A percentile compares a stretch with the other conserved stretches of the same genome.
Evolutionary conservation across 75 land plant species (phyloP).

Genomic region (Azolla pinnata): DNA sequence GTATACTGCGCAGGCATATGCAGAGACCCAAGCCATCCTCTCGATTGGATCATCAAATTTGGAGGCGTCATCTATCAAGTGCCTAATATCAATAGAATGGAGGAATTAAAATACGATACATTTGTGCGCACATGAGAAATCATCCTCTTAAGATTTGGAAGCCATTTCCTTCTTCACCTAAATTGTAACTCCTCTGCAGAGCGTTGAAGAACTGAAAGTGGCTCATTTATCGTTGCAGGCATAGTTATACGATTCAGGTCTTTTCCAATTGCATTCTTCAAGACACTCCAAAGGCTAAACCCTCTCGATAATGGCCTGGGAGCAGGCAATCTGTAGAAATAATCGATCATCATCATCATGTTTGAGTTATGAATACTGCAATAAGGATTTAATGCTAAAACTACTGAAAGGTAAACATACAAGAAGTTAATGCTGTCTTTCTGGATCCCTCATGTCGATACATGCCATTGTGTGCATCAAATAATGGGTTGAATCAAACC

Average conservation of each 20-base stretch:
- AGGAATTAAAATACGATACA: constrained; percentile 2
- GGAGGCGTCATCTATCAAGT: constrained; percentile 28
- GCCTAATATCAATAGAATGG: constrained; percentile 19
- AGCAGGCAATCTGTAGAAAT: constrained; percentile 26
- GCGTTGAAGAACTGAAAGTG: constrained; percentile 34
- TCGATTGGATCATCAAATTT: constrained; percentile 22
- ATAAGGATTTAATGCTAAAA: too few relatives aligned
- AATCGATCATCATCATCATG: not conserved
- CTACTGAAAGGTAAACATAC: too few relatives aligned
- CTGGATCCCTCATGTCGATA: too few relatives aligned
- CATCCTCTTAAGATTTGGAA: not conserved
- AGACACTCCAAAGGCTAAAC: constrained; percentile 31
- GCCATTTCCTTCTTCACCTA: too few relatives aligned
- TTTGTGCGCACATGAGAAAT: too few relatives aligned
- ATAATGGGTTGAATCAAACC: too few relatives aligned
- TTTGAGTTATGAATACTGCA: too few relatives aligned
- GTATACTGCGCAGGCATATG: constrained; percentile 37
- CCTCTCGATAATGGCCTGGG: constrained; percentile 38
- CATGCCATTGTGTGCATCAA: too few relatives aligned
- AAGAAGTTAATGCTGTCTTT: too few relatives aligned
- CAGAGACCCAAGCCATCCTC: constrained; percentile 25
- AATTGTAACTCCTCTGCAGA: constrained; percentile 37
- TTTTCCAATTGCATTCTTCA: constrained; percentile 39
- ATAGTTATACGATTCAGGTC: constrained; percentile 36
- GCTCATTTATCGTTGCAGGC: constrained; percentile 41